These are phyloP conservation scores for Arachnomyces sp. DNA, from an alignment of 2,329 filamentous ascomycete genomes.

Conservation along the genomic window DNA sequence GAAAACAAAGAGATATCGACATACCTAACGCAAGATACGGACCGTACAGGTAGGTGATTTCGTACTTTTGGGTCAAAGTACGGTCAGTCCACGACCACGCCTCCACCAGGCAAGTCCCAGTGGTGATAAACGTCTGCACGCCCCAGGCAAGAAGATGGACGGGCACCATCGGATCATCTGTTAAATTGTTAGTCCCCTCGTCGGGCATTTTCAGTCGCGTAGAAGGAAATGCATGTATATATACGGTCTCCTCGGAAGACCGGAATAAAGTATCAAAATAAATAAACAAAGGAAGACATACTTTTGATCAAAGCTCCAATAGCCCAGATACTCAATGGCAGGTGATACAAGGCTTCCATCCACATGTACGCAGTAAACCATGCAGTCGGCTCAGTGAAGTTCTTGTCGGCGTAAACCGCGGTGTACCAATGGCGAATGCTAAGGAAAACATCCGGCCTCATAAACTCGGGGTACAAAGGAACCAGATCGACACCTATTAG, in stretches of 20 bases:
- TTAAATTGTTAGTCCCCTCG: slow-evolving; percentile 1
- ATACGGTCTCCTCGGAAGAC: background rate
- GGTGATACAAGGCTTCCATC: slow-evolving; percentile 55
- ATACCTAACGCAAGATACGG: slow-evolving; percentile 51
- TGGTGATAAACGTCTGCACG: slow-evolving; percentile 54
- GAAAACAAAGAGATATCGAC: slow-evolving; percentile 17
- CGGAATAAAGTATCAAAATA: slow-evolving; percentile 3
- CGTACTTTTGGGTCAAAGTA: slow-evolving; percentile 39
- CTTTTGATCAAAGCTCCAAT: slow-evolving; percentile 47
- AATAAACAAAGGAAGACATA: slow-evolving; percentile 22
- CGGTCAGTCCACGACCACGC: slow-evolving; percentile 50
- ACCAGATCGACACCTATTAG: slow-evolving; percentile 57
- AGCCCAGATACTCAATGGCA: slow-evolving; percentile 55
- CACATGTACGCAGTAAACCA: slow-evolving; percentile 54
- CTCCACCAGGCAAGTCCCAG: slow-evolving; percentile 56
- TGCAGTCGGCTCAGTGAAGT: slow-evolving; percentile 52
- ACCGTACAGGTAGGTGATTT: slow-evolving; percentile 47
- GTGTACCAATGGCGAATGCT: slow-evolving; percentile 52
- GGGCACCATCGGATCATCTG: slow-evolving; percentile 51
- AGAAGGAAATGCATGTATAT: no score
- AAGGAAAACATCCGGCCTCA: slow-evolving; percentile 45
- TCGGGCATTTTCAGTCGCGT: background rate
- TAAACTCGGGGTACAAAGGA: slow-evolving; percentile 47
- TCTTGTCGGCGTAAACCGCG: slow-evolving; percentile 54
- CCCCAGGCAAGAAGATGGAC: slow-evolving; percentile 55